A percentile compares a stretch with the other conserved stretches of the same genome.
Conservation (phyloP, 306 rosid species). For the Pueraria montana region DNA sequence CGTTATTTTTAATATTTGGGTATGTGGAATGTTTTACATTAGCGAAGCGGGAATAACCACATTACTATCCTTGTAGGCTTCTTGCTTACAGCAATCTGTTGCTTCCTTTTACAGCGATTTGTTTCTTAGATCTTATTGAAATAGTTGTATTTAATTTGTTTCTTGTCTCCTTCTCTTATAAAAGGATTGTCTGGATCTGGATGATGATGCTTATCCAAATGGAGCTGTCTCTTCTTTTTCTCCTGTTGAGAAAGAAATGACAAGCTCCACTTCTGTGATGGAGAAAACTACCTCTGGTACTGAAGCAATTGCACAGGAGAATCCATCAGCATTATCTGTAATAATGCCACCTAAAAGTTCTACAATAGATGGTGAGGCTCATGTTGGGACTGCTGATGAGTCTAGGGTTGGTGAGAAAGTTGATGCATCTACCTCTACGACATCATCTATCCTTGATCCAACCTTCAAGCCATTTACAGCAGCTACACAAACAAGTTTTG, state of each 20-base stretch:
- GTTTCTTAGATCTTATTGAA: slow-evolving; percentile 27
- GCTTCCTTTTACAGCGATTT: slow-evolving; percentile 20
- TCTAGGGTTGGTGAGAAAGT: slow-evolving; percentile 56
- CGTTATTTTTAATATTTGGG: neutral
- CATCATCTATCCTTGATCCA: slow-evolving; percentile 42
- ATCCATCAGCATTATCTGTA: slow-evolving; percentile 49
- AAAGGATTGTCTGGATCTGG: slow-evolving; percentile 81
- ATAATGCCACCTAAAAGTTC: slow-evolving; percentile 46
- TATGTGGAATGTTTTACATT: slow-evolving; percentile 14
- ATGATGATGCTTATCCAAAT: slow-evolving; percentile 65
- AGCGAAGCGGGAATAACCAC: neutral
- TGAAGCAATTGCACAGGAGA: slow-evolving; percentile 50
- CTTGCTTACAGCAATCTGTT: slow-evolving; percentile 22
- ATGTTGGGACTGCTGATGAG: slow-evolving; percentile 43
- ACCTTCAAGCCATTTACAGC: slow-evolving; percentile 44
- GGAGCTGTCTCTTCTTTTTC: slow-evolving; percentile 56
- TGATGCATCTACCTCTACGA: slow-evolving; percentile 37
- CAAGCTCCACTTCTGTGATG: slow-evolving; percentile 38
- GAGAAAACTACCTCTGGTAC: slow-evolving; percentile 49
- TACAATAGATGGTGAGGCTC: slow-evolving; percentile 46
- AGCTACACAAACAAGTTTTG: slow-evolving; percentile 47
- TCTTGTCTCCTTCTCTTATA: slow-evolving; percentile 22
- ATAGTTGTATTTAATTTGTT: slow-evolving; percentile 21
- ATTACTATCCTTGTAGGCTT: neutral
- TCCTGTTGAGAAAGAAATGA: slow-evolving; percentile 54